Percentiles rank a stretch among this genome's conserved stretches.
These are phyloP conservation scores for Talaromyces sp. DNA, from an alignment of 2,329 filamentous ascomycete species.

Conservation along the genomic window DNA sequence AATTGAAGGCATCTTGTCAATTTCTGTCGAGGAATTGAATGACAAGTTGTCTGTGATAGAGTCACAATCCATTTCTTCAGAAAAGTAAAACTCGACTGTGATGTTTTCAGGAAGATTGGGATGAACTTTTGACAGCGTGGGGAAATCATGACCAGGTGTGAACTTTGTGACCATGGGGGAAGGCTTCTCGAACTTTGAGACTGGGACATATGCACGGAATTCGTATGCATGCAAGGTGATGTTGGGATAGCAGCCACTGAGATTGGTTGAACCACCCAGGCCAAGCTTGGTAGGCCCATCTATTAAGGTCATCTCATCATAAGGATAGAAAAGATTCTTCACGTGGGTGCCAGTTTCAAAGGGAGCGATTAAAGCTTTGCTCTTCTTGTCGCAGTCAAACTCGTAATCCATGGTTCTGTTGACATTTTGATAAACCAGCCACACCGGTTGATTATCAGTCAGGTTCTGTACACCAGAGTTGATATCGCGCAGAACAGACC, in stretches of 20 bases:
- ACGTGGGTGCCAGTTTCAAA: slow-evolving; percentile 58
- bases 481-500: slow-evolving; percentile 58
- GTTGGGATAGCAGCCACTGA: slow-evolving; percentile 58
- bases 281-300: slow-evolving; percentile 49
- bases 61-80: slow-evolving; percentile 62
- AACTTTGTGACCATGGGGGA: slow-evolving; percentile 63
- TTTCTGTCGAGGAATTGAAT: slow-evolving; percentile 57
- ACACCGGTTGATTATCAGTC: slow-evolving; percentile 48
- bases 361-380: slow-evolving; percentile 57
- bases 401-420: slow-evolving; percentile 55
- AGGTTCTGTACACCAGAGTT: slow-evolving; percentile 56
- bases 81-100: slow-evolving; percentile 57
- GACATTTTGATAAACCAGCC: slow-evolving; percentile 49
- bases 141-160: slow-evolving; percentile 62
- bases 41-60: slow-evolving; percentile 53
- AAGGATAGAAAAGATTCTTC: slow-evolving; percentile 65
- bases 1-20: slow-evolving; percentile 47
- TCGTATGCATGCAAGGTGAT: slow-evolving; percentile 60
- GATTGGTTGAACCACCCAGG: slow-evolving; percentile 49
- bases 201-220: slow-evolving; percentile 63
- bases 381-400: slow-evolving; percentile 57
- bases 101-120: slow-evolving; percentile 50
- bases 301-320: slow-evolving; percentile 56
- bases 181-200: slow-evolving; percentile 51
- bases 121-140: slow-evolving; percentile 54